Evolutionary conservation across 176 grass and related monocot species (phyloP).

Genomic region (Thinopyrum elongatum): DNA sequence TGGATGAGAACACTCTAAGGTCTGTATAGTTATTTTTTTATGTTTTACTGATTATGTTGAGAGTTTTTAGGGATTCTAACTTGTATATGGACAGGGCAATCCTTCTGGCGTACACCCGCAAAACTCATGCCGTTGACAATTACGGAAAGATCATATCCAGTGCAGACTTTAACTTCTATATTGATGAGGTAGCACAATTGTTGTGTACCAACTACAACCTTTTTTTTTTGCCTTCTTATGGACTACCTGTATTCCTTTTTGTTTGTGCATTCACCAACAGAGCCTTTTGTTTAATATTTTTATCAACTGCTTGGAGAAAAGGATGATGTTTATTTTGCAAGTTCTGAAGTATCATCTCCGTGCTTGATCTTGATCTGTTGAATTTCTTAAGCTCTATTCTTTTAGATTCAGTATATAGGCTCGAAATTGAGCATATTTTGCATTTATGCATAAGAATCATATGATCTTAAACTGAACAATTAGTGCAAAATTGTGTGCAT

Average conservation of each 20-base stretch:
- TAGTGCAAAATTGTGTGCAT: not conserved
- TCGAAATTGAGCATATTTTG: not conserved
- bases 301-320: not conserved
- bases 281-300: not conserved
- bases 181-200: slow-evolving; percentile 60
- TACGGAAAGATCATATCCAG: slow-evolving; percentile 78
- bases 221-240: not conserved
- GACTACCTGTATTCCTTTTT: not conserved
- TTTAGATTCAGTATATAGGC: not conserved
- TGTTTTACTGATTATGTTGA: not conserved
- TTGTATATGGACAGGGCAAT: slow-evolving; percentile 58
- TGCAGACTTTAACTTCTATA: slow-evolving; percentile 85
- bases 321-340: not conserved
- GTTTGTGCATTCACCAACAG: not conserved
- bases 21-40: slow-evolving; percentile 33
- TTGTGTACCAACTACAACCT: not conserved
- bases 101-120: slow-evolving; percentile 91
- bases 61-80: not conserved
- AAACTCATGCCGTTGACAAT: slow-evolving; percentile 86
- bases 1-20: slow-evolving; percentile 80
- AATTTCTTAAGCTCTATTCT: not conserved
- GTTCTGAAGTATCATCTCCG: not conserved
- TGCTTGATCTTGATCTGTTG: not conserved
- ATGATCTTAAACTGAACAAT: not conserved
- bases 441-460: not conserved